Percentiles rank a stretch among this genome's conserved stretches.
Evolutionary conservation across 305 asterid genomes (phyloP).

Genomic region (Striga hermonthica): DNA sequence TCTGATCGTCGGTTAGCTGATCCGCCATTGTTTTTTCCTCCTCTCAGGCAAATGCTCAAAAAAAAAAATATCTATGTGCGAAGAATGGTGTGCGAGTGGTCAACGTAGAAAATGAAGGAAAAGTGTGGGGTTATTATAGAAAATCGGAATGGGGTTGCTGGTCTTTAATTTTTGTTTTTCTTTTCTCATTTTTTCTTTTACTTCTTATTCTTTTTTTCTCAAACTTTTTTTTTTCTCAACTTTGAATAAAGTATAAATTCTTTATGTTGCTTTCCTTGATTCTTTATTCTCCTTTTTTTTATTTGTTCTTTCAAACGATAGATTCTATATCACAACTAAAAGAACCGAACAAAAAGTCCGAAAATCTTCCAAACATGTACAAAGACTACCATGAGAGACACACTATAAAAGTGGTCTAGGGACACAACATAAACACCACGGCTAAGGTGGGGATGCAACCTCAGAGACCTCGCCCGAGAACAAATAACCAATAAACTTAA

Average conservation of each 20-base stretch:
- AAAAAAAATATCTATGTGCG: constrained; percentile 6
- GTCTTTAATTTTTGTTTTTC: not conserved
- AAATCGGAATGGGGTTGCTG: constrained; percentile 30
- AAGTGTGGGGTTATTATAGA: constrained; percentile 41
- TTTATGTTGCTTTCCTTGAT: not conserved
- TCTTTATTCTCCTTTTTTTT: not conserved
- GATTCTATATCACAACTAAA: no score
- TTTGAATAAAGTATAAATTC: not conserved
- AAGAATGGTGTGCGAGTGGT: constrained; percentile 28
- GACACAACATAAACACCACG: no score
- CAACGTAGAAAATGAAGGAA: constrained; percentile 36
- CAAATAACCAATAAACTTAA: no score
- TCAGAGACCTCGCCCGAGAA: no score
- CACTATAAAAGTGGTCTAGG: no score
- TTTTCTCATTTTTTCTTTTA: not conserved
- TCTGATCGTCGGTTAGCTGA: constrained; percentile 52
- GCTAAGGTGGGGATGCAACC: no score
- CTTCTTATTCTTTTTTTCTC: not conserved
- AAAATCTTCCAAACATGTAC: no score
- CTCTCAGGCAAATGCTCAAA: constrained; percentile 26
- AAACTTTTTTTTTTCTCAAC: not conserved
- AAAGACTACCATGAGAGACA: no score
- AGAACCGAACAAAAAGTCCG: no score
- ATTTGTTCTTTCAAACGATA: no score
- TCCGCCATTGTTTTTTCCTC: constrained; percentile 40